phyloP scores from a whole-genome alignment of 495 filamentous ascomycete species.

The Chlorociboria aeruginascens region DNA sequence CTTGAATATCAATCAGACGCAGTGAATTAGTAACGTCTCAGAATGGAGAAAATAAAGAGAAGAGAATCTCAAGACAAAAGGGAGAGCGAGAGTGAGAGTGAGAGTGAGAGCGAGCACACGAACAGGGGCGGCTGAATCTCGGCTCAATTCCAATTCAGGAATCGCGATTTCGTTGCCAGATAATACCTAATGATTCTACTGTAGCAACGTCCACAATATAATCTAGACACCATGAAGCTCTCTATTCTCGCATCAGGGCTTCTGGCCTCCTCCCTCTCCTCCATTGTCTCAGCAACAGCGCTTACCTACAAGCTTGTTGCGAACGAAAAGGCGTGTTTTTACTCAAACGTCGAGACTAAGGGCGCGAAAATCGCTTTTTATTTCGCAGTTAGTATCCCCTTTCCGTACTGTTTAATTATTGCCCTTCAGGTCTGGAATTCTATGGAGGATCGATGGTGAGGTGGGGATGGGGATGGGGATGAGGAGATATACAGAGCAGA shows the following conservation, averaged over 20 bases:
- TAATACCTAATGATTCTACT: too few species aligned
- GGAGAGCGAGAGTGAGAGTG: too few species aligned
- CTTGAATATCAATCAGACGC: too few species aligned
- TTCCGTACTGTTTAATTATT: neutral
- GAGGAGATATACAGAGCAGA: neutral
- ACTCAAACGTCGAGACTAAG: slow-evolving; percentile 56
- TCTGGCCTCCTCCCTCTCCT: slow-evolving; percentile 44
- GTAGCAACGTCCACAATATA: neutral
- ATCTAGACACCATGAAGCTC: slow-evolving; percentile 32
- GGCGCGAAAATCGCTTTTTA: slow-evolving; percentile 94
- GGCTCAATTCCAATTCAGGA: too few species aligned
- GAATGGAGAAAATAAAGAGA: too few species aligned
- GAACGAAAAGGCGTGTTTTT: slow-evolving; percentile 96
- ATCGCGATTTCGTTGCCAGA: neutral
- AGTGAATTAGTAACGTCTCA: too few species aligned
- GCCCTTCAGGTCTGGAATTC: neutral
- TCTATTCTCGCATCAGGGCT: slow-evolving; percentile 40
- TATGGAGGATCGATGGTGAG: neutral
- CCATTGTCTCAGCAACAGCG: slow-evolving; percentile 65
- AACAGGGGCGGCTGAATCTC: too few species aligned
- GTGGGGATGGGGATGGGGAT: neutral
- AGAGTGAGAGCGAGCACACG: too few species aligned
- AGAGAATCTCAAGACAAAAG: too few species aligned
- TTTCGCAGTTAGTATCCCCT: slow-evolving; percentile 67
- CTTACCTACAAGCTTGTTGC: slow-evolving; percentile 86